These are phyloP conservation scores for Pythium rishiriense DNA, from an alignment of 352 stramenopile species.

Conservation along the genomic window DNA sequence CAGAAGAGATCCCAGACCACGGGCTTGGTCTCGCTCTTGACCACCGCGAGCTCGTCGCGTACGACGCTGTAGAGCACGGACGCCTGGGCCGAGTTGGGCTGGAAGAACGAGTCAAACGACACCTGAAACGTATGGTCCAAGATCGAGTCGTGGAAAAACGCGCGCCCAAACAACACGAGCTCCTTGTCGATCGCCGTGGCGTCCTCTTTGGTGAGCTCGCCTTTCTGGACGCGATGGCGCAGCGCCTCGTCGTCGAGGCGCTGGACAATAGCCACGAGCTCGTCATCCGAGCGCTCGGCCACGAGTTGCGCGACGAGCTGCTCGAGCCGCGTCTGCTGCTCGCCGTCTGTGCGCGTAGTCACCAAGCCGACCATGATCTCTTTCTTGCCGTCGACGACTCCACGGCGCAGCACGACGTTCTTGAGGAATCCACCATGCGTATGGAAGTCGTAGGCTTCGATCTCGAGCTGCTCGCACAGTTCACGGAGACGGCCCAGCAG, in stretches of 20 bases:
- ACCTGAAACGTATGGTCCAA: slow-evolving; percentile 61
- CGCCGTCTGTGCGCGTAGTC: slow-evolving; percentile 46
- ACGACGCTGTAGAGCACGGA: slow-evolving; percentile 59
- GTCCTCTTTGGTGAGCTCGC: background rate
- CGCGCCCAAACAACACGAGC: slow-evolving; percentile 45
- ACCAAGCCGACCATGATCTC: slow-evolving; percentile 74
- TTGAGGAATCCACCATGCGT: slow-evolving; percentile 63
- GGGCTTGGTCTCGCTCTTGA: slow-evolving; percentile 28
- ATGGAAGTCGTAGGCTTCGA: slow-evolving; percentile 65
- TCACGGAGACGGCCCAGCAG: slow-evolving; percentile 41
- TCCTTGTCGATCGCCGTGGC: slow-evolving; percentile 6
- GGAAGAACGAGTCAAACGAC: slow-evolving; percentile 79
- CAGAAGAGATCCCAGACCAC: slow-evolving; percentile 83
- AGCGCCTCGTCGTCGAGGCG: slow-evolving; percentile 58
- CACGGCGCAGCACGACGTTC: slow-evolving; percentile 63
- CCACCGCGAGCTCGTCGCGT: slow-evolving; percentile 33
- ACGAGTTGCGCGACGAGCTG: slow-evolving; percentile 37
- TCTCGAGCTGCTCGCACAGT: slow-evolving; percentile 28
- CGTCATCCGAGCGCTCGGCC: slow-evolving; percentile 19
- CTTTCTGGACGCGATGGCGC: slow-evolving; percentile 34
- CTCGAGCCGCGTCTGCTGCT: slow-evolving; percentile 36
- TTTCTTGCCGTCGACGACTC: slow-evolving; percentile 22
- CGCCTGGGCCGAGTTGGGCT: slow-evolving; percentile 69
- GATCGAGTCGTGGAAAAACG: slow-evolving; percentile 61
- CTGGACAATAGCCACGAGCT: slow-evolving; percentile 66